phyloP scores from a whole-genome alignment of 345 rosid genomes.

The Syzygium jambos region DNA sequence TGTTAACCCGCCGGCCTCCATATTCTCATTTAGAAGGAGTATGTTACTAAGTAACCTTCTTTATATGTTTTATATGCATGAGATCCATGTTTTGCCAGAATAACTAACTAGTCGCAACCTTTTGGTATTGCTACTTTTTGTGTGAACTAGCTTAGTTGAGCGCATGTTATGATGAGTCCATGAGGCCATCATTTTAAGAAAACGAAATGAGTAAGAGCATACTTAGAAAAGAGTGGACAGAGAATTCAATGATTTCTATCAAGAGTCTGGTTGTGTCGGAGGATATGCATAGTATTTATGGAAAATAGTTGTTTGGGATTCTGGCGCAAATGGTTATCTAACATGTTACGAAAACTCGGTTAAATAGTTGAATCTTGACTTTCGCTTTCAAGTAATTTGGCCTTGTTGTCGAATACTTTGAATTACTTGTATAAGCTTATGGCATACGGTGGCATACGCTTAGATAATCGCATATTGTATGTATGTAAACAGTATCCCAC shows the following conservation, averaged over 20 bases:
- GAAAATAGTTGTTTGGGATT: not conserved
- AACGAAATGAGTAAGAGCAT: not conserved
- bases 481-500: not conserved
- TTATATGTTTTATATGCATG: not conserved
- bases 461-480: not conserved
- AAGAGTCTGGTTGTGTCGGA: not conserved
- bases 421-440: not conserved
- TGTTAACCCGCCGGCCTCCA: conserved; percentile 60
- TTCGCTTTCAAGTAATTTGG: not conserved
- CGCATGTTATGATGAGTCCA: not conserved
- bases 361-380: not conserved
- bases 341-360: not conserved
- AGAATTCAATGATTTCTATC: not conserved
- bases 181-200: not conserved
- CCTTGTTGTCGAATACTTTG: not conserved
- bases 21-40: conserved; percentile 55
- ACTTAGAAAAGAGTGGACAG: not conserved
- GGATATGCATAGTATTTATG: not conserved
- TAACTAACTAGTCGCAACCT: not conserved
- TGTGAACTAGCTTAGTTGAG: not conserved
- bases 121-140: not conserved
- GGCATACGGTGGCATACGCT: not conserved
- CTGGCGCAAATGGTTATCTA: not conserved
- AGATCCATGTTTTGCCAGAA: not conserved
- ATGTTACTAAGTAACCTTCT: conserved; percentile 10